Conservation (phyloP, 1,284 basidiomycete genomes). For the Ganoderma lingzhi region DNA sequence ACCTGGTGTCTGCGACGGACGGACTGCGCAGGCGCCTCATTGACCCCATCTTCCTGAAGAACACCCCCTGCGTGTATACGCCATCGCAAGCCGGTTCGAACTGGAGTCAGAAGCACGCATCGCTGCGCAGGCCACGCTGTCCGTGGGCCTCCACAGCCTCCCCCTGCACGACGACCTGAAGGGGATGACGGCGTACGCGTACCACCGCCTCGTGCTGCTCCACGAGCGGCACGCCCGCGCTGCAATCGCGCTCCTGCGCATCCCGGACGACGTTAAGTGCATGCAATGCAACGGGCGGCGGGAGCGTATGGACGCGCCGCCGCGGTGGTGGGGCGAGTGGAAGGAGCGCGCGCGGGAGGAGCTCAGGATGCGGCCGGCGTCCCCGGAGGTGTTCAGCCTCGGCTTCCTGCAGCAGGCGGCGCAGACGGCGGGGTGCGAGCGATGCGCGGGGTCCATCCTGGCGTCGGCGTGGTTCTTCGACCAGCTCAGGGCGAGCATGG, state of each 20-base stretch:
- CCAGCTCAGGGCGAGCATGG: conserved; percentile 62
- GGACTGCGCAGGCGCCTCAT: conserved; percentile 60
- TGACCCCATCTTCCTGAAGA: conserved; percentile 54
- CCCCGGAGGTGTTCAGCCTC: conserved; percentile 65
- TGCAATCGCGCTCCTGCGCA: conserved; percentile 55
- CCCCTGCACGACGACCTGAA: conserved; percentile 70
- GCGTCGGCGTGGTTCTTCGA: conserved; percentile 64
- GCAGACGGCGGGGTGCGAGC: conserved; percentile 55
- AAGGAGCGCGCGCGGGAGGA: conserved; percentile 63
- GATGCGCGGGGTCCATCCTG: conserved; percentile 70
- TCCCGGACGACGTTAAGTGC: conserved; percentile 63
- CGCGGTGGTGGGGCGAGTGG: conserved; percentile 75
- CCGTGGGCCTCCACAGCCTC: conserved; percentile 58
- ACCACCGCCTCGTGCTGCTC: conserved; percentile 67
- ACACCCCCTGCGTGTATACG: conserved; percentile 65
- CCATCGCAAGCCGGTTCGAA: conserved; percentile 72
- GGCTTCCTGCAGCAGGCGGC: conserved; percentile 64
- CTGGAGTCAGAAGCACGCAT: conserved; percentile 54
- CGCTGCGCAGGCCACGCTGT: conserved; percentile 62
- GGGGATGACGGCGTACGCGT: conserved; percentile 68
- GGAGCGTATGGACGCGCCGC: conserved; percentile 55
- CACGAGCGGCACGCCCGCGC: conserved; percentile 61
- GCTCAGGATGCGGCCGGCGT: conserved; percentile 60
- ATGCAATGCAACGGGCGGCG: conserved; percentile 68
- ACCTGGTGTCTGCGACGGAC: conserved; percentile 55